Percentiles rank a stretch among this genome's conserved stretches.
phyloP scores from a whole-genome alignment of 306 rosid genomes.

The Castanospermum australe region DNA sequence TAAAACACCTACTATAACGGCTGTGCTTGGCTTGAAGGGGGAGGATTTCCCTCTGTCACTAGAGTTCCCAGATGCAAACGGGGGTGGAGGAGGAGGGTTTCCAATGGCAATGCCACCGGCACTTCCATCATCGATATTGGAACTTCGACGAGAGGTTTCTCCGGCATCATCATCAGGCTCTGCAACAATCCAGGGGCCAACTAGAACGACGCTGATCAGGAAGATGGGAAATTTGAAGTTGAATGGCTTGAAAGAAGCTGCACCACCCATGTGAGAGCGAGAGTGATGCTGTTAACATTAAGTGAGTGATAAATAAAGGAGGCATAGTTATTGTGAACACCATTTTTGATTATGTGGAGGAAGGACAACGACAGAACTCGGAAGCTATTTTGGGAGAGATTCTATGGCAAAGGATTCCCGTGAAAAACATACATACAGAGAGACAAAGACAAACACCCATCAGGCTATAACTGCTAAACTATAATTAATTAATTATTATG shows the following conservation, averaged over 20 bases:
- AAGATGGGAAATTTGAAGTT: background rate
- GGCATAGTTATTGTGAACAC: background rate
- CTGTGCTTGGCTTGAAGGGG: constrained; percentile 43
- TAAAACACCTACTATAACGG: constrained; percentile 39
- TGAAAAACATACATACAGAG: background rate
- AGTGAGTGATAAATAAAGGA: constrained; percentile 1
- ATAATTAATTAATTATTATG: background rate
- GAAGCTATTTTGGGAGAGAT: constrained; percentile 27
- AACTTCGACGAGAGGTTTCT: background rate
- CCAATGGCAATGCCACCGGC: background rate
- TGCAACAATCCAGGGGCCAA: background rate
- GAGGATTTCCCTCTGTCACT: background rate
- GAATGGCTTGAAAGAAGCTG: background rate
- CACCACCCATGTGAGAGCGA: constrained; percentile 33
- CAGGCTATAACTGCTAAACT: background rate
- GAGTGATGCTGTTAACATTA: constrained; percentile 2
- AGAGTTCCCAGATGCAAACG: background rate
- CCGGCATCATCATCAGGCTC: background rate
- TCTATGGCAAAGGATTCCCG: constrained; percentile 26
- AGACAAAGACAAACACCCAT: background rate
- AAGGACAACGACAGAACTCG: background rate
- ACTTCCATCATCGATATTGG: background rate
- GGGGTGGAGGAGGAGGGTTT: background rate
- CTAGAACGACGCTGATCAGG: background rate
- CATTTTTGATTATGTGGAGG: constrained; percentile 1